A percentile compares a stretch with the other conserved stretches of the same genome.
Conservation (phyloP, 768 basidiomycete genomes). For the Rubroboletus pulcherrimus region DNA sequence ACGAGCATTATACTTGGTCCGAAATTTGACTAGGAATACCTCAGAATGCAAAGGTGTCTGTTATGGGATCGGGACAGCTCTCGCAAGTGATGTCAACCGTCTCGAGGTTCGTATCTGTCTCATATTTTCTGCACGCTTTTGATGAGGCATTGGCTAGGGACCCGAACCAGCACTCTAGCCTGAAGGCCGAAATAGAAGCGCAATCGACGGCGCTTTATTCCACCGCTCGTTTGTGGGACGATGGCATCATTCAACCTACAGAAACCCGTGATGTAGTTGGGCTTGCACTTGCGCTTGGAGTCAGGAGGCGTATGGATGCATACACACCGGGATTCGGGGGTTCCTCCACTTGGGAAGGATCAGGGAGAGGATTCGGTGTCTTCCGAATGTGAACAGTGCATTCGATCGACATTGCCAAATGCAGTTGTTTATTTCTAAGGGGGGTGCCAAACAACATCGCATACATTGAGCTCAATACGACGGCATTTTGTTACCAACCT, state of each 20-base stretch:
- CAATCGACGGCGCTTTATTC: conserved; percentile 88
- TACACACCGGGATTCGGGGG: conserved; percentile 1
- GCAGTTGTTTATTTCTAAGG: conserved; percentile 24
- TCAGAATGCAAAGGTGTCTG: conserved; percentile 87
- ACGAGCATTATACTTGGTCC: conserved; percentile 1
- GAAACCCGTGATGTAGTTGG: conserved; percentile 89
- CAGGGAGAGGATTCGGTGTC: conserved; percentile 74
- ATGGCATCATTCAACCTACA: conserved; percentile 83
- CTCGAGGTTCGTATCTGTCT: conserved; percentile 54
- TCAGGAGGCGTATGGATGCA: conserved; percentile 36
- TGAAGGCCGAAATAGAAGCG: conserved; percentile 80
- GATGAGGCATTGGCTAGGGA: conserved; percentile 46
- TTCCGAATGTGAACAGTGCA: conserved; percentile 71
- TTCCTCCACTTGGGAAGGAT: conserved; percentile 62
- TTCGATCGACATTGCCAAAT: conserved; percentile 24
- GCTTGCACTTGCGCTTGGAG: conserved; percentile 79
- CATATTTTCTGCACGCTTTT: not conserved
- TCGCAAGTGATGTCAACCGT: conserved; percentile 91
- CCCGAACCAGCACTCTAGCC: conserved; percentile 66
- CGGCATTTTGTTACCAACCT: not conserved
- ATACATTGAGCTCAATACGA: not conserved
- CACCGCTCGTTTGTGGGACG: conserved; percentile 92
- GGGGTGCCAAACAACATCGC: conserved; percentile 22
- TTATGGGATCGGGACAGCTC: conserved; percentile 93
- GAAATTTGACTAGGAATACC: conserved; percentile 2